Base-by-base conservation (phyloP, 2,329 filamentous ascomycete species). In the Xylariaceae sp. region DNA sequence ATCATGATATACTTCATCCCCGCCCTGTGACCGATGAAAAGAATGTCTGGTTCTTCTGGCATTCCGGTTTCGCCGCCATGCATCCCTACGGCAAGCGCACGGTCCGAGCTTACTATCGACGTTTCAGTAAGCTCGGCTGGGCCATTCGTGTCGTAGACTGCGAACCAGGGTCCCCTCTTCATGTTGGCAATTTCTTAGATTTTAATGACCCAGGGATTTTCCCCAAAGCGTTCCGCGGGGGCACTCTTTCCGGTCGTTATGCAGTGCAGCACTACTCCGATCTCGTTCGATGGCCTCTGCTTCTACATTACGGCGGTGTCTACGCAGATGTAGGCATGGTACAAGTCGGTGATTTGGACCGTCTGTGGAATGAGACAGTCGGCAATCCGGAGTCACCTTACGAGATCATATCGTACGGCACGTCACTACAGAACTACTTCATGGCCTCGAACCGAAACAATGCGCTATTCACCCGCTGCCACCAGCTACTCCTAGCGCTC, bases 21-120 rank as follows among this genome's bases (percentile, higher is more conserved):
- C 29, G 43, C 11, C 43, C 43, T 8, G 29, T 45, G 29, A 29
- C 29, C 43, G 43, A 45, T 30, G 72, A 74, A 47, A 81, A 81
- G 62, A 80, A 80, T 48, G 68, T 81, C 40, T 83, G 78, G 74
- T 78, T 80, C 62, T 82, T 80, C 67, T 83, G 80, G 80, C 72
- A 81, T 62, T 66, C 66, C 2, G 79, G 79, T 27, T 76, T 74
- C 60, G 41, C 57, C 1, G 68, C 65, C 27, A 76, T 82, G 72
- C 75, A 79, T 52, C 70, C 71, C 0, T 80, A 80, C 61, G 70
- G 74, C 1, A 68, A 76, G 54, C 77, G 80, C 43, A 81, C 76
- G 55, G 69, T 82, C 31, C 71, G 77, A 27, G 71, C 75, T 53
- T 83, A 77, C 74, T 71, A 81, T 60, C 72, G 78, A 1, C 74